Base-by-base conservation (phyloP, 1,139 yeast genomes). In the Pichia sp. region DNA sequence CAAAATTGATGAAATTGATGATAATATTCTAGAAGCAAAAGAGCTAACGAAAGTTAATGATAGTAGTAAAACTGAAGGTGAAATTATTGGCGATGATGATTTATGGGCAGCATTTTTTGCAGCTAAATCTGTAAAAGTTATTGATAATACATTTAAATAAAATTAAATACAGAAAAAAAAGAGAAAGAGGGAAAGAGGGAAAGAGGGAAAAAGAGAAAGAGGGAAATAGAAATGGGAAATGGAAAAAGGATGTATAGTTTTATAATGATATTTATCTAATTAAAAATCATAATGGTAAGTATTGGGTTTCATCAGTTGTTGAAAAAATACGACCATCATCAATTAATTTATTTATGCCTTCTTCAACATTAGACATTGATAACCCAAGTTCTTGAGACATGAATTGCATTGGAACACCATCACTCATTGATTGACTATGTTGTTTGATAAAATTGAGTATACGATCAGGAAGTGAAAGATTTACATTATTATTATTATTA, bases 371-470 rank as follows among this genome's bases (percentile, higher is more conserved):
- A 51, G 69, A 66, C 45, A 70, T 72, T 30, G 74, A 59, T n/a
- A 82, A 56, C 41, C 69, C 70, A 56, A 83, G 68, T 36, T 73
- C 71, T 59, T 80, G 85, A 20, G 80, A 72, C 52, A 85, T 76
- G 50, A 77, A 71, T 49, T 74, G 76, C 20, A 79, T 68, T 22
- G 87, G 88, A 11, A 84, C 88, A 55, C 92, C 92, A 59, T 83
- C 89, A 13, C 79, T 72, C 80, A 83, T 82, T 4, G 16, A 78
- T 68, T 43, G 74, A 72, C 39, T 80, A 71, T 56, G 78, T 66
- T 50, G 73, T 73, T 55, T 70, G 68, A 61, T 82, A 68, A 41
- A 77, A 13, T 37, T 51, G n/a, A 42, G 34, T 9, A 50, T 12
- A 29, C 48, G 46, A 22, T 45, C 51, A 25, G 46, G 18, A 13